These are phyloP conservation scores for Linnemannia hyalina DNA, from an alignment of 192 early-diverging fungal genomes.

Conservation along the genomic window DNA sequence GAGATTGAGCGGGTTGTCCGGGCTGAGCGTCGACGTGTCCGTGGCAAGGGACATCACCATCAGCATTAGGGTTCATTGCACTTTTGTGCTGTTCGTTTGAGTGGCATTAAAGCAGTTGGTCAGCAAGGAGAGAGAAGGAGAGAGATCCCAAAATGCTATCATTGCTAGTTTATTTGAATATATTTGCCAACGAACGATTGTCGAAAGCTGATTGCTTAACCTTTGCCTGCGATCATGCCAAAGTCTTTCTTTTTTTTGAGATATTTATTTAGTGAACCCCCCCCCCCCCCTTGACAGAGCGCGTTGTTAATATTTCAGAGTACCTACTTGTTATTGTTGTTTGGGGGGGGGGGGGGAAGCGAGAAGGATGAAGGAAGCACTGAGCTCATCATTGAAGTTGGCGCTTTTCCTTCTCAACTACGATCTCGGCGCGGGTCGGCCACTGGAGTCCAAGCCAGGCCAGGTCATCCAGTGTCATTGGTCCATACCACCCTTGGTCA, in stretches of 20 bases:
- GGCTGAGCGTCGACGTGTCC: constrained; percentile 25
- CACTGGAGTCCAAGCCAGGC: constrained; percentile 1
- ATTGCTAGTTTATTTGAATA: background rate
- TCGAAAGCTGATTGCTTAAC: background rate
- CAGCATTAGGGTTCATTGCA: background rate
- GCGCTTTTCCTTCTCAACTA: background rate
- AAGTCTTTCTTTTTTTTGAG: background rate
- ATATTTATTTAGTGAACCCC: background rate
- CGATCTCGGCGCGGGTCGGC: background rate
- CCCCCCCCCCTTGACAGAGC: too few species aligned
- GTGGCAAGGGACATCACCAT: background rate
- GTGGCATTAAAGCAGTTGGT: background rate
- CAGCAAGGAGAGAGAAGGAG: background rate
- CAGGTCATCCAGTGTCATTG: background rate
- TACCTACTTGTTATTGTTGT: background rate
- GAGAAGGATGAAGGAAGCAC: background rate
- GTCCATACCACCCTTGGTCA: background rate
- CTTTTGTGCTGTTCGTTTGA: background rate
- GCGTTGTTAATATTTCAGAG: too few species aligned
- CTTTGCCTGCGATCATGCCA: background rate
- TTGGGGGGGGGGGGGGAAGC: background rate
- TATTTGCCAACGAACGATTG: background rate
- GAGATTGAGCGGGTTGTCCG: constrained; percentile 56
- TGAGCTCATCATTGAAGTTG: background rate
- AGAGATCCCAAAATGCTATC: too few species aligned